Evolutionary conservation across 2,329 filamentous ascomycete species (phyloP), one percentile per base, ranked within the genome.

Genomic region (Epichloe elymi): DNA sequence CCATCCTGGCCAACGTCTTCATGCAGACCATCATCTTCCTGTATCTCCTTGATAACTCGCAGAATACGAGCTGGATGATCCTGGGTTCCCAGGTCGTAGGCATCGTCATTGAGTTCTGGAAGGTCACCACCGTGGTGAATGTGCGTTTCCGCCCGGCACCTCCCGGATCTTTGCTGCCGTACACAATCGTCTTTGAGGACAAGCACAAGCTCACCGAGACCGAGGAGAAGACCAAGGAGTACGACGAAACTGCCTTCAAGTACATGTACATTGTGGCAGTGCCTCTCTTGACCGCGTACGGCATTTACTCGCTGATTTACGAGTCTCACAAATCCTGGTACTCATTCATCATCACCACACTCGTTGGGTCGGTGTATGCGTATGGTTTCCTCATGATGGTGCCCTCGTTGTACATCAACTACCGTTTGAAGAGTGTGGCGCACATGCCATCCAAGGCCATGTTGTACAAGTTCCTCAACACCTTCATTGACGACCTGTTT

Each of bases 301-400:
- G 91, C 14, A 76, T 76, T 54, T 98, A 98, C 78, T 94, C 87
- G 33, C 74, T 98, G 50, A 67, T 93, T 55, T 98, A 98, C 71
- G 89, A 97, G 48, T 83, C 79, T 12, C 93, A 98, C 75, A 97
- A 97, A 75, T 93, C 87, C 46, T 97, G 93, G 93, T 96, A 96
- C 72, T 93, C 86, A 42, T 98, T 90, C 74, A 78, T 94, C 67
- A 95, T 98, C 65, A 82, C 93, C 23, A 97, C 91, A 0, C 82
- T 98, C 10, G 93, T 98, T 20, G 93, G 90, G 11, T 91, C 86
- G 42, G 93, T 98, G 48, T 98, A 98, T 67, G 90, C 93, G 0
- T 98, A 98, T 65, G 93, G 93, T 4, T 98, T 98, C 76, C 73
- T 98, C 55, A 95, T 98, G 89, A 98, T 98, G 93, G 86, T 98